These are phyloP conservation scores for Teratosphaeria destructans DNA, from an alignment of 2,329 filamentous ascomycete genomes.

Conservation along the genomic window DNA sequence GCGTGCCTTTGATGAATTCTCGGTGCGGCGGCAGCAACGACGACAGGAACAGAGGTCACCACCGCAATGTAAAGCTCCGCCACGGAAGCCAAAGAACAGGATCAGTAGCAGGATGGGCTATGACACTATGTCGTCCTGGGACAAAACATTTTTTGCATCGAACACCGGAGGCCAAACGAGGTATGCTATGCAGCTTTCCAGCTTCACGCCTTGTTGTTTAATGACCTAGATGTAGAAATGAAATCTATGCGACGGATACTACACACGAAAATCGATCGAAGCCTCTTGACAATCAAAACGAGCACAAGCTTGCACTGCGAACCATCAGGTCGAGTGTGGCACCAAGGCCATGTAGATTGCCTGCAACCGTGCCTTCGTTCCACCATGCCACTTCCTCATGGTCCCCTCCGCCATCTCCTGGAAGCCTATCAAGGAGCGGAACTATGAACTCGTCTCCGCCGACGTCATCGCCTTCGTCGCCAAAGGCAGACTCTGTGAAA, in stretches of 20 bases:
- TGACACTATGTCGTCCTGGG: conserved; percentile 17
- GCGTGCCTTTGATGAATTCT: neutral
- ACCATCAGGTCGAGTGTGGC: neutral
- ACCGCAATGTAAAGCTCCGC: neutral
- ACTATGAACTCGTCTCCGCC: conserved; percentile 1
- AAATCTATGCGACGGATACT: neutral
- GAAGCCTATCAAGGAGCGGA: conserved; percentile 3
- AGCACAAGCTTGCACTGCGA: neutral
- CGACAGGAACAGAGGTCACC: neutral
- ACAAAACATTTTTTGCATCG: conserved; percentile 6
- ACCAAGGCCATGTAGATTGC: neutral
- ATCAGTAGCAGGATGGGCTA: conserved; percentile 10
- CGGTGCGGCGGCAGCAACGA: neutral
- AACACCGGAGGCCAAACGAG: conserved; percentile 8
- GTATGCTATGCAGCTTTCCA: conserved; percentile 3
- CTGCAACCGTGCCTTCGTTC: conserved; percentile 14
- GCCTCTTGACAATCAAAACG: neutral
- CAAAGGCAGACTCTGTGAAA: conserved; percentile 2
- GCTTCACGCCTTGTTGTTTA: neutral
- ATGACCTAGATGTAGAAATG: neutral
- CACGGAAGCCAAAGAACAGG: neutral
- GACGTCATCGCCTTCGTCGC: conserved; percentile 8
- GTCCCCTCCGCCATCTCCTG: conserved; percentile 24
- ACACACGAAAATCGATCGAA: neutral
- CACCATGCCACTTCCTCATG: conserved; percentile 18